A percentile compares a stretch with the other conserved stretches of the same genome.
These are phyloP conservation scores for Bassia scoparia DNA, from an alignment of 148 eudicot species.

Conservation along the genomic window DNA sequence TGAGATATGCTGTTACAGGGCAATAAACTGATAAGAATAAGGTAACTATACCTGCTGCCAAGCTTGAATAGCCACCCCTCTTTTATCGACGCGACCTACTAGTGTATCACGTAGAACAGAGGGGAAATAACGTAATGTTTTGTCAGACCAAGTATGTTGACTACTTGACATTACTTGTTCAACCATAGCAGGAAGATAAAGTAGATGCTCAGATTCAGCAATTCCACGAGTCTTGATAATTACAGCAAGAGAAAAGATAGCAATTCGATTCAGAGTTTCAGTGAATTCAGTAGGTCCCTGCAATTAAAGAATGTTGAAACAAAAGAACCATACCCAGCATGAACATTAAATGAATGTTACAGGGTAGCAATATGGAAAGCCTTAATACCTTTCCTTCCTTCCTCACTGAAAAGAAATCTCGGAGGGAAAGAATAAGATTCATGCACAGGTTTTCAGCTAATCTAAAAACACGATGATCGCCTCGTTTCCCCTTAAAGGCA, in stretches of 20 bases:
- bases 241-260: constrained; percentile 73
- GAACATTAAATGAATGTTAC: background rate
- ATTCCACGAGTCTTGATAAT: constrained; percentile 95
- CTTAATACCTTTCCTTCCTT: constrained; percentile 84
- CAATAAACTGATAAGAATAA: background rate
- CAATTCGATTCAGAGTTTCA: constrained; percentile 83
- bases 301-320: constrained; percentile 15
- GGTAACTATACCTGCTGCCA: constrained; percentile 78
- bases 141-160: constrained; percentile 96
- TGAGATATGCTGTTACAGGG: background rate
- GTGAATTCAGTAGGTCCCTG: constrained; percentile 97
- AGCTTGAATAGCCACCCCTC: constrained; percentile 73
- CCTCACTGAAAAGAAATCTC: constrained; percentile 80
- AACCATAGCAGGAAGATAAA: constrained; percentile 80
- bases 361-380: background rate
- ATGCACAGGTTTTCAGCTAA: constrained; percentile 95
- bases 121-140: constrained; percentile 83
- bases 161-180: constrained; percentile 89
- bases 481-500: constrained; percentile 82
- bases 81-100: constrained; percentile 69
- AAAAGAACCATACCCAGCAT: background rate
- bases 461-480: constrained; percentile 91
- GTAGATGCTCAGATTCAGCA: constrained; percentile 86
- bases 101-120: constrained; percentile 68
- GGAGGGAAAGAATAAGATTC: constrained; percentile 75